phyloP scores from a whole-genome alignment of 257 asterid species.

The Solanum paucissectum region DNA sequence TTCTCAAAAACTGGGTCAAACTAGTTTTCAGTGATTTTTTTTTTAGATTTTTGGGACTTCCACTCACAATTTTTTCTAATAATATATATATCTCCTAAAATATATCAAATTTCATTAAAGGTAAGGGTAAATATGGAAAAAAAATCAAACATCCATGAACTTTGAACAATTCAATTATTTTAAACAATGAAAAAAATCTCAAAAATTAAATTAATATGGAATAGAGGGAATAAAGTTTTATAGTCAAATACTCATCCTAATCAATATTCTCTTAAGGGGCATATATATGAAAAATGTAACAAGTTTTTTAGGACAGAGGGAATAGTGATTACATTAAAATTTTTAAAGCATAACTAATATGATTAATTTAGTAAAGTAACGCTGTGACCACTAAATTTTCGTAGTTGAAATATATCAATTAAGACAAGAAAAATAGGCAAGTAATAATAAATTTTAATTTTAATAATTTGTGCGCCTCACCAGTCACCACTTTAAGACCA shows the following conservation, averaged over 20 bases:
- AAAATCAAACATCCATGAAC: too few species aligned
- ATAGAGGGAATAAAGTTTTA: not conserved
- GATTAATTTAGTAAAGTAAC: not conserved
- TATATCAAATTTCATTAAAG: too few species aligned
- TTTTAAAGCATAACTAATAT: too few species aligned
- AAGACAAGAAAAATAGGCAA: not conserved
- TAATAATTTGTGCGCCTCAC: too few species aligned
- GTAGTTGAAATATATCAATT: not conserved
- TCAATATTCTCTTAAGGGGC: not conserved
- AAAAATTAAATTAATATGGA: too few species aligned
- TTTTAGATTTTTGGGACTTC: not conserved
- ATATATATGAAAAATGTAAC: too few species aligned
- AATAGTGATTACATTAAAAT: too few species aligned
- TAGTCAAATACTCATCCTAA: not conserved
- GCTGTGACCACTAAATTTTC: not conserved
- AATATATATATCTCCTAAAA: not conserved
- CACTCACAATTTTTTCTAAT: not conserved
- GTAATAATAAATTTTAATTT: not conserved
- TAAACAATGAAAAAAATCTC: too few species aligned
- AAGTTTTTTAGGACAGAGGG: not conserved
- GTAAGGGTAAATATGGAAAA: too few species aligned
- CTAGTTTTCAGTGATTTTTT: not conserved
- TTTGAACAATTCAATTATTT: too few species aligned
- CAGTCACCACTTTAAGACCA: too few species aligned
- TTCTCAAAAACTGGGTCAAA: not conserved